Base-by-base conservation (phyloP, 192 early-diverging fungal genomes). In the Linnemannia elongata region DNA sequence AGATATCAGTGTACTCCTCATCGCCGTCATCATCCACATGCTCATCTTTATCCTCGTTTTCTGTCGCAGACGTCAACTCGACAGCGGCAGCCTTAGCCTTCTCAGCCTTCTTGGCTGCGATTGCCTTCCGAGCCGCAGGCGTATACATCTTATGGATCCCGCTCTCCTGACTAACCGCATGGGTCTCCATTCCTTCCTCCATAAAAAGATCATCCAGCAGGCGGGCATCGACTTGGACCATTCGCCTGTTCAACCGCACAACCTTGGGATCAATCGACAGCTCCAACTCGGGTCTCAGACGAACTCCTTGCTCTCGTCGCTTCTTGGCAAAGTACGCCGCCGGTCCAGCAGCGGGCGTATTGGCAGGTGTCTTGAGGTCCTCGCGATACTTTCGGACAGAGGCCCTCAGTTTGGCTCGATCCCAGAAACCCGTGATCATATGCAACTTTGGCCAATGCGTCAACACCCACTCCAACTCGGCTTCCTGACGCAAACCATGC, bases 401-500 rank as follows among this genome's bases (percentile, higher is more conserved):
- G 1, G 60, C 30, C 30, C 60, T 41, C 20, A 82, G 13, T 2
- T 44, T 18, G 1, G 69, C 74, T 9, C 20, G 8, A 57, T 82
- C 80, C 47, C 27, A 82, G 39, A 70, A 76, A 0, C 80, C 80
- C 20, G 30, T 38, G 33, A 82, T 12, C 3, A 18, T 47, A 15
- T 24, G 49, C 69, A 82, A 44, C 22, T 44, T 49, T 54, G 80
- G 80, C 80, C 73, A 82, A 47, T 82, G 60, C 2, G 54, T 20
- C 4, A 60, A 49, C 15, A 82, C 13, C 80, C 80, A 82, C 1
- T 54, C 68, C 5, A 82, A 18, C 54, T 82, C 80, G 0, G 63
- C 49, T 1, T 42, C 44, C 24, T 76, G 20, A 13, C 68, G 73
- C 20, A 82, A 69, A 44, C 38, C 38, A 24, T 82, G 80, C 0